Base-by-base conservation (phyloP, 2,329 filamentous ascomycete species). In the Fusarium sacchari region DNA sequence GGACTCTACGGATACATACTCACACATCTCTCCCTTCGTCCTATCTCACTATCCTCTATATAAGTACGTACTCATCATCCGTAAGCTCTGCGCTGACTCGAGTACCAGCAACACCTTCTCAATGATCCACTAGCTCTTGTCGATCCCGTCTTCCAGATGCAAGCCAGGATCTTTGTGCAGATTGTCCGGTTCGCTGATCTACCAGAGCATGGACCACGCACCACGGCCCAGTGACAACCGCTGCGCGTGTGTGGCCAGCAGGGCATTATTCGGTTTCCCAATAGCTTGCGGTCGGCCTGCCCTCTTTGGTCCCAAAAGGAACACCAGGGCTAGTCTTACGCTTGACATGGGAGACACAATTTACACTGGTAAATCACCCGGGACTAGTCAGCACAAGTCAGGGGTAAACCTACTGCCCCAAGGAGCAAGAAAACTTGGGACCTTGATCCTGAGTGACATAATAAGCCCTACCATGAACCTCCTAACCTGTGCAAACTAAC, bases 261-360 rank as follows among this genome's bases (percentile, higher is more conserved):
- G 24, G 43, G 43, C 44, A 47, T 58, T 61, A 49, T 72, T 73
- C 66, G 60, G 39, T 65, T 55, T 28, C 50, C 40, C 59, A 73
- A 73, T 74, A 74, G 71, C 67, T 57, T 73, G 37, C 71, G 71
- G 71, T 71, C 62, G 58, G 71, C 52, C 57, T 59, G 36, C 66
- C 50, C 66, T 69, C 42, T 60, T 70, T 65, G 56, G 61, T 56
- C 69, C 55, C 59, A 70, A 69, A 56, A 58, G 39, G 58, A 56
- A 64, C 58, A 40, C 53, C n/a, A 13, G 40, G 50, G 28, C 67
- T 52, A 71, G 55, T 46, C 67, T 57, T 40, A 32, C 55, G 39
- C 43, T 53, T 32, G 52, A 63, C 66, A 50, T 57, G 60, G 60
- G 39, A 56, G 62, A 70, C 57, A 70, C 58, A 73, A 73, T 70